Base-by-base conservation (phyloP, 192 early-diverging fungal genomes). In the Coemansia sp. region DNA sequence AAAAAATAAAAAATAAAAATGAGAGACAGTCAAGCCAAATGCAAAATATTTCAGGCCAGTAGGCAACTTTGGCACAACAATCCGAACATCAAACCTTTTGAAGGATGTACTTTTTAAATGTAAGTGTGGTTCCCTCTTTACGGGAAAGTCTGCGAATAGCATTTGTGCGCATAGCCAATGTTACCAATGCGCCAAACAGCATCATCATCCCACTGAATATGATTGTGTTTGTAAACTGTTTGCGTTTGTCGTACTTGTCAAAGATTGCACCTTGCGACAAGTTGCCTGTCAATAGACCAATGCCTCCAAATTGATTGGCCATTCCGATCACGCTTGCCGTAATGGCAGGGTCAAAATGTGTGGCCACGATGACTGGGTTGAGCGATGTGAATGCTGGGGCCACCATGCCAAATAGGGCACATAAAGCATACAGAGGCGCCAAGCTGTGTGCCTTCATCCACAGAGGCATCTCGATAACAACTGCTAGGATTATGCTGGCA, bases 331-430 rank as follows among this genome's bases (percentile, higher is more conserved):
- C 68, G 45, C 72, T 79, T 20, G 71, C 72, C 34, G 74, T 19
- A 27, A 56, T 48, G 15, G 64, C 67, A 0, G 57, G 62, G 30
- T 64, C 63, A 29, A 79, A 79, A 11, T 70, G 60, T 3, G 28
- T 57, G 2, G 67, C 59, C 8, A 80, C 58, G 53, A 80, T 75
- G 0, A 80, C 68, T 1, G 77, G 72, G 20, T 80, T 80, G 11
- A 75, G 56, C 3, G 72, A 75, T 34, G 75, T 72, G 28, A 80
- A 80, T n/a, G 72, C 70, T 1, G 73, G 68, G 23, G 77, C 74
- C 7, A 75, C 55, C 57, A 80, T 50, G 0, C 77, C 77, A 8
- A 71, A 80, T 0, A 80, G 37, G 10, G 55, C 61, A 40, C 70
- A 72, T 4, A 78, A 48, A 0, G 53, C 65, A 48, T 72, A 78